Percentiles rank a stretch among this genome's conserved stretches.
phyloP scores from a whole-genome alignment of 441 rosid genomes.

The Syzygium malaccense region DNA sequence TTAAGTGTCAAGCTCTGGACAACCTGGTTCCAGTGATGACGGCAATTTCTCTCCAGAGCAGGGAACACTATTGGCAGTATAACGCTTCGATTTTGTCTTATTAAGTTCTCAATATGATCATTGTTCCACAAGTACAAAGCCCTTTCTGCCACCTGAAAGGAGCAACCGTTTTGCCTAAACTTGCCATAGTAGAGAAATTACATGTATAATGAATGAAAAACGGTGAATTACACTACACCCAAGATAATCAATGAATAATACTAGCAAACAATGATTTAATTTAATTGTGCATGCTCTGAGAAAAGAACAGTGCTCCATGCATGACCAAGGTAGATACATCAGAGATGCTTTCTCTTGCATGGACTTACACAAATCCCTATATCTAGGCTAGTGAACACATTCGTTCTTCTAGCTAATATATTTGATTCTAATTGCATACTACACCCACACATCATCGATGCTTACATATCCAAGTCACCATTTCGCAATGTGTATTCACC shows the following conservation, averaged over 20 bases:
- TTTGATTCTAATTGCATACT: background rate
- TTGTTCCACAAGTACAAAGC: slow-evolving; percentile 15
- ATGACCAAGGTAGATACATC: background rate
- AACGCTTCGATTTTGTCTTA: slow-evolving; percentile 6
- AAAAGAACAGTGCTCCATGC: background rate
- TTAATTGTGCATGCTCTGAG: background rate
- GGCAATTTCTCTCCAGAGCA: slow-evolving; percentile 10
- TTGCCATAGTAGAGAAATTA: background rate
- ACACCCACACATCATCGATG: background rate
- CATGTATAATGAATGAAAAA: background rate
- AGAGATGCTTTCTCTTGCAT: background rate
- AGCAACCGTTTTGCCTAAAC: background rate
- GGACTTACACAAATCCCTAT: background rate
- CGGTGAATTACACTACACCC: background rate
- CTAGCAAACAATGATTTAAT: background rate
- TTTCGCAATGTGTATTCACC: background rate
- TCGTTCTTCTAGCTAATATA: background rate
- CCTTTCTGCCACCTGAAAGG: slow-evolving; percentile 12
- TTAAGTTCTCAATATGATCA: slow-evolving; percentile 14
- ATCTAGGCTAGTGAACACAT: background rate
- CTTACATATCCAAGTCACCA: background rate
- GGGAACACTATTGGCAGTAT: slow-evolving; percentile 10
- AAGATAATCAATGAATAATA: background rate
- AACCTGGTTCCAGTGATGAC: slow-evolving; percentile 13
- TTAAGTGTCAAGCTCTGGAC: slow-evolving; percentile 12